These are phyloP conservation scores for Suhomyces kilbournensis DNA, from an alignment of 805 yeast species.

Conservation along the genomic window DNA sequence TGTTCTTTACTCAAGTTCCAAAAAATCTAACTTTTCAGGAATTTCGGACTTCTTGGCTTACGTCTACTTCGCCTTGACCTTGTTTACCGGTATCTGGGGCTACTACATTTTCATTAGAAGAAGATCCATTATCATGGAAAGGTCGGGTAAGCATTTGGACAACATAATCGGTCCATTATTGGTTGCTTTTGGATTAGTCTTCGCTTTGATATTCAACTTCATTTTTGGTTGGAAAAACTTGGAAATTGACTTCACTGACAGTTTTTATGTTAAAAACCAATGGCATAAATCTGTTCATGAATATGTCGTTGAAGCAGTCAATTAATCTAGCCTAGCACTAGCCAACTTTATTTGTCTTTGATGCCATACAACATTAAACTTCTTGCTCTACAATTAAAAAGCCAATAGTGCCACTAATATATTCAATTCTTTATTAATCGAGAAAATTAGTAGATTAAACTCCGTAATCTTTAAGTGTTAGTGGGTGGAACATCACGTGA, in stretches of 20 bases:
- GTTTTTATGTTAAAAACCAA: conserved; percentile 31
- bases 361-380: background rate
- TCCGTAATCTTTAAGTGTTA: background rate
- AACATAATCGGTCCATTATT: conserved; percentile 86
- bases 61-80: conserved; percentile 72
- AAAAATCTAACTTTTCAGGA: conserved; percentile 57
- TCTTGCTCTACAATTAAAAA: background rate
- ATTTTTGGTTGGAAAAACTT: conserved; percentile 50
- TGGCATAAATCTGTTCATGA: conserved; percentile 35
- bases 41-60: conserved; percentile 73
- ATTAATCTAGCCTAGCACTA: background rate
- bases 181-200: conserved; percentile 64
- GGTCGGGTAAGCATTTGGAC: conserved; percentile 87
- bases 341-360: background rate
- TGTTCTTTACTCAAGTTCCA: conserved; percentile 73
- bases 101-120: conserved; percentile 72
- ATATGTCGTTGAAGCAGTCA: conserved; percentile 26
- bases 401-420: background rate
- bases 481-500: background rate
- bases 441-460: background rate
- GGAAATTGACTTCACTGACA: conserved; percentile 22
- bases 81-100: conserved; percentile 89
- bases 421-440: background rate
- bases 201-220: conserved; percentile 71
- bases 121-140: conserved; percentile 66